Base-by-base conservation (phyloP, 208 protist species). In the Angomonas ambiguus region DNA sequence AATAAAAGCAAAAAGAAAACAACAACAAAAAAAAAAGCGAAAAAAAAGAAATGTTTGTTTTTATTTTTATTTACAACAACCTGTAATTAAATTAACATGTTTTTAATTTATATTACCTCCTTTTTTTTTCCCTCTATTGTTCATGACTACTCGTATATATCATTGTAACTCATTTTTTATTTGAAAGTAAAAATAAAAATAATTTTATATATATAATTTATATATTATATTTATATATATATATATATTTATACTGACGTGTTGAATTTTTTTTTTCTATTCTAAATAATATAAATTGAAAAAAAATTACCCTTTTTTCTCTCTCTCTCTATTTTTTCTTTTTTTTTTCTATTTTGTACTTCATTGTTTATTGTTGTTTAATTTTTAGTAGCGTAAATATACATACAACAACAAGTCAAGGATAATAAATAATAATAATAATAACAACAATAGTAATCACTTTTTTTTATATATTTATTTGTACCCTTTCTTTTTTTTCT, bases 401-500 rank as follows among this genome's bases (percentile, higher is more conserved):
- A n/a, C n/a, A n/a, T n/a, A n/a, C n/a, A n/a, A n/a, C n/a, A n/a
- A n/a, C n/a, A n/a, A n/a, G n/a, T n/a, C n/a, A n/a, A n/a, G n/a
- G n/a, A n/a, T n/a, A n/a, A n/a, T n/a, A n/a, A n/a, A n/a, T n/a
- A n/a, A n/a, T n/a, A n/a, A n/a, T n/a, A n/a, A n/a, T n/a, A n/a
- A n/a, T n/a, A n/a, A n/a, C n/a, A n/a, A n/a, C n/a, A n/a, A n/a
- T n/a, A n/a, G n/a, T n/a, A n/a, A n/a, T n/a, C n/a, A n/a, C n/a
- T n/a, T n/a, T n/a, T n/a, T n/a, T n/a, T n/a, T n/a, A n/a, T n/a
- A n/a, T n/a, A n/a, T n/a, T n/a, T n/a, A n/a, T n/a, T n/a, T n/a
- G n/a, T n/a, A n/a, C n/a, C n/a, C n/a, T 25, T 30, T 66, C 45
- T 66, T 28, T 20, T 2, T 48, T 66, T 48, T 34, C 4, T 67